These are phyloP conservation scores for Podosphaera aphanis DNA, from an alignment of 2,329 filamentous ascomycete genomes.

Conservation along the genomic window DNA sequence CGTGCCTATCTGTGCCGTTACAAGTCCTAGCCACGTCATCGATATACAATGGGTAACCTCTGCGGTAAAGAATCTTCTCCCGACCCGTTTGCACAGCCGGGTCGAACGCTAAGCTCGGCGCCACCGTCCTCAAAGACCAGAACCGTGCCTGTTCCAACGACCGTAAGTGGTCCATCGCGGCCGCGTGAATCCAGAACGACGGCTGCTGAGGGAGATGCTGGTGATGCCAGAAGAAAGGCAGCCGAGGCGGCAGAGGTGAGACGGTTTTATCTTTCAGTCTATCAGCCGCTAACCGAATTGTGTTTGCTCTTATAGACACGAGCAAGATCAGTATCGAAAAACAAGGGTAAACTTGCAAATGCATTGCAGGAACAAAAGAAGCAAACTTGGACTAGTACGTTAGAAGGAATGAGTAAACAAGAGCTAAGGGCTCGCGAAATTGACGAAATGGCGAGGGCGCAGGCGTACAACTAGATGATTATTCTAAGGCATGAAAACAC, in stretches of 20 bases:
- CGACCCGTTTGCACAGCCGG: constrained; percentile 47
- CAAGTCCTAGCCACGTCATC: not conserved
- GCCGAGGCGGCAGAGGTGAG: constrained; percentile 67
- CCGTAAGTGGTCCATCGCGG: constrained; percentile 32
- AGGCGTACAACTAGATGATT: constrained; percentile 29
- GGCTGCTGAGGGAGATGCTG: constrained; percentile 20
- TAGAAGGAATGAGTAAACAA: constrained; percentile 43
- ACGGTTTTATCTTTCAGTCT: constrained; percentile 3
- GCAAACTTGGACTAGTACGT: constrained; percentile 41
- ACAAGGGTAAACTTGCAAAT: constrained; percentile 37
- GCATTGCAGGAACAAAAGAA: constrained; percentile 56
- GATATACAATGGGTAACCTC: constrained; percentile 54
- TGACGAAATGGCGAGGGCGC: constrained; percentile 34
- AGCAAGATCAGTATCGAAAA: constrained; percentile 21
- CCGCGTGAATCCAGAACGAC: constrained; percentile 35
- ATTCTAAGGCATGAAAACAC: not conserved
- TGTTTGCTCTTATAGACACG: constrained; percentile 2
- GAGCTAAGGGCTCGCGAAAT: constrained; percentile 38
- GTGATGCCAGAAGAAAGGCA: constrained; percentile 47
- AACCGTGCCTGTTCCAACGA: constrained; percentile 25
- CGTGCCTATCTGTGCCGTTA: not conserved
- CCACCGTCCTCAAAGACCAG: constrained; percentile 20
- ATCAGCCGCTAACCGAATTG: no score
- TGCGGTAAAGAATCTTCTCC: constrained; percentile 52
- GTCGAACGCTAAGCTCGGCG: constrained; percentile 41